Evolutionary conservation across 1,284 basidiomycete genomes (phyloP), one percentile per base, ranked within the genome.

Genomic region (Mycosarcoma mackinlayi): DNA sequence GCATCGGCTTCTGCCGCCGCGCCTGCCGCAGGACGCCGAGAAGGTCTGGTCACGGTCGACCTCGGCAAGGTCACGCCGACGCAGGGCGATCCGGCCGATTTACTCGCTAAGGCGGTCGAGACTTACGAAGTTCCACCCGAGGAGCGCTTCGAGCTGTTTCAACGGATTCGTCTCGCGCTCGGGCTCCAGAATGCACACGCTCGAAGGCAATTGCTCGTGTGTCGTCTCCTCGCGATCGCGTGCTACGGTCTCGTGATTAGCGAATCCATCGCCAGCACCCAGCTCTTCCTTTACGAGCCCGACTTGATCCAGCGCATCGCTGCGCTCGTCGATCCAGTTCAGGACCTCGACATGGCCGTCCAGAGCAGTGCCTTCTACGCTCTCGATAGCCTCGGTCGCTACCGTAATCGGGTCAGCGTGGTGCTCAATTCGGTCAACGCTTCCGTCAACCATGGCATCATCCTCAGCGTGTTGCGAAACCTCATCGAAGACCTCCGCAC

Each of bases 271-370:
- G 91, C 92, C 4, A 87, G 89, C 57, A 89, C 91, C 2, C 89
- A 90, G 13, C 86, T 98, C 41, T 97, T 98, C 85, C 86, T 96
- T 19, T 95, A 94, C 80, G 95, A 98, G 83, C 94, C 95, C 16
- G 93, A 95, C 76, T 86, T 98, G 14, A 68, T 81, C n/a, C 65
- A 55, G 47, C 66, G 73, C 38, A 59, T 75, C 28, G 79, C 76
- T 4, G 68, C 65, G 4, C 61, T 82, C 16, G 50, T 78, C 38
- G 72, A 75, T 18, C 73, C 76, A 1, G 55, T 58, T 6, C 49
- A 62, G 31, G 47, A 50, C 28, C 44, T 70, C 34, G 64, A 73
- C 40, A 63, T 73, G 52, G 41, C 50, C 28, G 49, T 80, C 25
- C 91, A 93, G 80, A 91, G 90, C 2, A 90, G 91, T 3, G 91